phyloP scores from a whole-genome alignment of 495 filamentous ascomycete genomes.

The Hyaloscypha bicolor region DNA sequence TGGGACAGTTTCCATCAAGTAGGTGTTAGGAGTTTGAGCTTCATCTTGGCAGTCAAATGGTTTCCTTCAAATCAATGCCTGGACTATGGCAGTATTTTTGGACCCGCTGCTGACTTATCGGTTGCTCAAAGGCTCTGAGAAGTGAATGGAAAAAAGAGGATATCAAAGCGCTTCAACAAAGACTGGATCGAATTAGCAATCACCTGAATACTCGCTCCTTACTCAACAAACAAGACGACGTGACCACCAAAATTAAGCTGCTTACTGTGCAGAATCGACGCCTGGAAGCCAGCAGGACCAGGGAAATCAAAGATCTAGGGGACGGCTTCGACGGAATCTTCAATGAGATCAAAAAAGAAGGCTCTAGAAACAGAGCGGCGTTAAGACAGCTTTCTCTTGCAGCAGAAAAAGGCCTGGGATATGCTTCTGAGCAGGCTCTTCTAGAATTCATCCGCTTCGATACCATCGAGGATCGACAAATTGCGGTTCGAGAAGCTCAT shows the following conservation, averaged over 20 bases:
- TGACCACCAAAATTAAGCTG: background rate
- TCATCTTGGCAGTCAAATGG: too few relatives aligned
- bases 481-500: constrained; percentile 26
- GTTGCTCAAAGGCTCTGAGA: background rate
- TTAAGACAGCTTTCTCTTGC: background rate
- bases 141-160: background rate
- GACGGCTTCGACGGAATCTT: background rate
- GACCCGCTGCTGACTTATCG: too few relatives aligned
- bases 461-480: constrained; percentile 29
- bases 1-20: background rate
- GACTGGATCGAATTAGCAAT: background rate
- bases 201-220: background rate
- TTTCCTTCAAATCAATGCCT: too few relatives aligned
- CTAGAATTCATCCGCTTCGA: constrained; percentile 25
- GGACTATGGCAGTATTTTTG: too few relatives aligned
- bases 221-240: background rate
- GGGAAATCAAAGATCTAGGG: background rate
- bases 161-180: background rate
- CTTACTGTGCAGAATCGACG: background rate
- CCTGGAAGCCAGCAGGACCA: background rate
- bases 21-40: too few relatives aligned
- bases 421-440: constrained; percentile 10
- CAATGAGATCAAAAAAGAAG: background rate
- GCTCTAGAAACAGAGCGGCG: background rate
- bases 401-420: background rate